A percentile compares a stretch with the other conserved stretches of the same genome.
Conservation (phyloP, 129 eudicot genomes). For the Centella asiatica region DNA sequence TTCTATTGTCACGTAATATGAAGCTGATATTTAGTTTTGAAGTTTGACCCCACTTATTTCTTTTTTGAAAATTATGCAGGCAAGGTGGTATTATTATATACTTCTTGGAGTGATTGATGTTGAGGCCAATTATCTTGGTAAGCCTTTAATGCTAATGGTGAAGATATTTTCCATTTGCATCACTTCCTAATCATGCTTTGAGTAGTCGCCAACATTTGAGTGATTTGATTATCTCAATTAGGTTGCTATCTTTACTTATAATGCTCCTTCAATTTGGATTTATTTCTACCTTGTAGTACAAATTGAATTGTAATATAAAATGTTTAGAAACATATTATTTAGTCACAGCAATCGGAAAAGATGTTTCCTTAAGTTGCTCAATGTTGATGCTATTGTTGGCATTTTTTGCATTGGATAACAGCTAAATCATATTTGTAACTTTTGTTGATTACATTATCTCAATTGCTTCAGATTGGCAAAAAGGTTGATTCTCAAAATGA, state of each 20-base stretch:
- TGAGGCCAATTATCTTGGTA: conserved; percentile 91
- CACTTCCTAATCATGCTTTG: background rate
- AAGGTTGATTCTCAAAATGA: too few relatives aligned
- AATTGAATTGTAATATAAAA: background rate
- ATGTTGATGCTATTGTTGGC: background rate
- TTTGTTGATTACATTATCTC: background rate
- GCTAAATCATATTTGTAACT: background rate
- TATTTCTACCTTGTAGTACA: background rate
- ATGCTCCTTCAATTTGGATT: too few relatives aligned
- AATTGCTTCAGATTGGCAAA: background rate
- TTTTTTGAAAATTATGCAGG: conserved; percentile 35
- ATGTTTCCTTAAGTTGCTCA: background rate
- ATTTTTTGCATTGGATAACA: background rate
- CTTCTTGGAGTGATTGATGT: conserved; percentile 84
- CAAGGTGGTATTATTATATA: conserved; percentile 80
- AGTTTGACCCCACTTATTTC: conserved; percentile 7
- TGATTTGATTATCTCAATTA: too few relatives aligned
- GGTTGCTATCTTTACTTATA: too few relatives aligned
- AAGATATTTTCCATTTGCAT: background rate
- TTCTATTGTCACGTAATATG: background rate
- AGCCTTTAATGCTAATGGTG: conserved; percentile 13
- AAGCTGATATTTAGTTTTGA: background rate
- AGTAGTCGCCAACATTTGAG: too few relatives aligned
- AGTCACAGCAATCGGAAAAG: background rate
- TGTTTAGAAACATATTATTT: background rate